These are phyloP conservation scores for Phytophthora fragariaefolia DNA, from an alignment of 352 stramenopile genomes.

Conservation along the genomic window DNA sequence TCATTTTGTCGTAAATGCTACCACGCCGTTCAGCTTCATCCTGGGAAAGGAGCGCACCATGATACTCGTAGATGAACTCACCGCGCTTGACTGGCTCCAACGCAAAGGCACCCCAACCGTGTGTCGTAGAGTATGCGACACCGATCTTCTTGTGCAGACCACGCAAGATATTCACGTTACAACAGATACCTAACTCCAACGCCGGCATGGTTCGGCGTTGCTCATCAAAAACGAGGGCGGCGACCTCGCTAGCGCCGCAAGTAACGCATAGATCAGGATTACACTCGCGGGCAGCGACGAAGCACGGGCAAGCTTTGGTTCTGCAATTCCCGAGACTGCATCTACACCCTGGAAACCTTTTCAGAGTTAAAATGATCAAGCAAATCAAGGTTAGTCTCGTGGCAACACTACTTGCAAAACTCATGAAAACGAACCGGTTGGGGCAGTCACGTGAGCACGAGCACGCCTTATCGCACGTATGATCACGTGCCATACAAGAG, in stretches of 20 bases:
- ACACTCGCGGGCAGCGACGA: slow-evolving; percentile 63
- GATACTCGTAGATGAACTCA: slow-evolving; percentile 80
- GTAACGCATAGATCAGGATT: slow-evolving; percentile 63
- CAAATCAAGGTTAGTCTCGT: slow-evolving; percentile 11
- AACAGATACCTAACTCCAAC: slow-evolving; percentile 66
- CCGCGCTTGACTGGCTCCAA: slow-evolving; percentile 64
- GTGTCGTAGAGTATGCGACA: slow-evolving; percentile 63
- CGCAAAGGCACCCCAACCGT: slow-evolving; percentile 73
- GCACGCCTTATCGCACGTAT: slow-evolving; percentile 85
- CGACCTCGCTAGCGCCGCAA: slow-evolving; percentile 65
- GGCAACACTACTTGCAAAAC: background rate
- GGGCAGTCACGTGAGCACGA: slow-evolving; percentile 80
- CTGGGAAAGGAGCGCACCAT: slow-evolving; percentile 67
- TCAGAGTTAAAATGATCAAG: slow-evolving; percentile 4
- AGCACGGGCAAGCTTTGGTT: slow-evolving; percentile 71
- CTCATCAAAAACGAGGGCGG: slow-evolving; percentile 50
- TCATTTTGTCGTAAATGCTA: slow-evolving; percentile 88
- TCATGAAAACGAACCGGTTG: slow-evolving; percentile 53
- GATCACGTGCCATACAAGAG: slow-evolving; percentile 79
- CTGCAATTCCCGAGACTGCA: slow-evolving; percentile 67
- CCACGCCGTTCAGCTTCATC: slow-evolving; percentile 78
- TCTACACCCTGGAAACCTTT: slow-evolving; percentile 61
- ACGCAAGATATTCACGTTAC: slow-evolving; percentile 70
- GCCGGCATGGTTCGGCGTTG: slow-evolving; percentile 45
- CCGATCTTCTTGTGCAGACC: slow-evolving; percentile 68